Evolutionary conservation across 1,139 yeast genomes (phyloP), one percentile per base, ranked within the genome.

Genomic region (Kodamaea anthophila): DNA sequence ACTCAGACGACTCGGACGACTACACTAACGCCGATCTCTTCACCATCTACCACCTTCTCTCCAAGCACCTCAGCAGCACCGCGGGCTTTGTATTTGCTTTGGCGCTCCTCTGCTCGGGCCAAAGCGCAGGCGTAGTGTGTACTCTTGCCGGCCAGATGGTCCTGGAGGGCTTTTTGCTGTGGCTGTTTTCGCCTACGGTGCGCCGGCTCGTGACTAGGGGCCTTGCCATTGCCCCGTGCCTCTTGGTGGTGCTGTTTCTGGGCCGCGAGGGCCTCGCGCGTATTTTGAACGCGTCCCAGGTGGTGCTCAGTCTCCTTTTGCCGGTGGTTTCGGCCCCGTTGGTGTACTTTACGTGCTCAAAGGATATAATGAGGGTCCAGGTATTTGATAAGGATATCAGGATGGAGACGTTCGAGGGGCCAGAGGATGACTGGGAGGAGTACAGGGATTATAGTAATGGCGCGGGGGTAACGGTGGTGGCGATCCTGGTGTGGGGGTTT

Each of bases 61-160:
- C 78, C 4, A 60, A 68, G 25, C 85, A 82, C 46, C 69, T 91
- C 26, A 84, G 95, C 1, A 80, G 84, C n/a, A 80, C 87, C 2
- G 97, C 97, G 0, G 98, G 97, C 4, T 66, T 86, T 18, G 78
- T 91, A 1, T 91, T 91, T 62, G 96, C 96, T 2, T 59, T 87
- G 26, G 97, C 97, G 1, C 71, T 91, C 54, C 64, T 91, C 31
- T 87, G 88, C 50, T 83, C 95, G n/a, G 98, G 98, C 12, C 95
- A 88, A 51, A 83, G 95, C 47, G 97, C 98, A 2, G 97, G 98
- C 29, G 84, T 93, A 18, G 95, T 91, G n/a, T 91, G 96, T 49
- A 91, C 98, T 0, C 69, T 91, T 49, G 94, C 97, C 1, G 96
- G 98, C 13, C 98, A 91, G 53, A 86, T 88, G 76, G 96, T 91